Evolutionary conservation across 2,329 filamentous ascomycete species (phyloP).

Genomic region (Orbilia quercus): DNA sequence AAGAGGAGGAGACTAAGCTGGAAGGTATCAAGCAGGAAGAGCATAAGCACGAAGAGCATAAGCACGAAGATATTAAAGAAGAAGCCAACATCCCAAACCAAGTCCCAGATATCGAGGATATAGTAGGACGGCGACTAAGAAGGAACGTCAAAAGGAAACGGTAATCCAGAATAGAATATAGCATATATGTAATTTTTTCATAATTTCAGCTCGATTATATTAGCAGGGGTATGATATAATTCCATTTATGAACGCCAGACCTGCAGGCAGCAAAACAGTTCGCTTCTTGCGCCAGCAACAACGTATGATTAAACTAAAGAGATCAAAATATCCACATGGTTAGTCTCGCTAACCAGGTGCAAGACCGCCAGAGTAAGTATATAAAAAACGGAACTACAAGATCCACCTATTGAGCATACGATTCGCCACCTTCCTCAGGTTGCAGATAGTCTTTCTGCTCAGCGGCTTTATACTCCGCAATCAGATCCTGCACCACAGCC

Average conservation of each 20-base stretch:
- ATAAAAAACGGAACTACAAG: background rate
- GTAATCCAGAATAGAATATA: slow-evolving; percentile 17
- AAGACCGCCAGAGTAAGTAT: too few species aligned
- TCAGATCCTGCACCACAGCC: slow-evolving; percentile 83
- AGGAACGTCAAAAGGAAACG: slow-evolving; percentile 48
- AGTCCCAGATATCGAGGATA: slow-evolving; percentile 52
- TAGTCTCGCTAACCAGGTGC: too few species aligned
- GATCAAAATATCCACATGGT: too few species aligned
- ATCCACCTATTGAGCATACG: slow-evolving; percentile 34
- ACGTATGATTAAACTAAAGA: slow-evolving; percentile 6
- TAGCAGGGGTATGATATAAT: slow-evolving; percentile 25
- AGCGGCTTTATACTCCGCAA: slow-evolving; percentile 94
- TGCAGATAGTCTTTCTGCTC: slow-evolving; percentile 91
- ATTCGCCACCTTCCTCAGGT: slow-evolving; percentile 64
- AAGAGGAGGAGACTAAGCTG: too few species aligned
- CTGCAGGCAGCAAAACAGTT: slow-evolving; percentile 7
- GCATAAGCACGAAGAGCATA: too few species aligned
- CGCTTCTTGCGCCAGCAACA: slow-evolving; percentile 50
- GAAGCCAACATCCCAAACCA: slow-evolving; percentile 19
- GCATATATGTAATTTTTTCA: slow-evolving; percentile 9
- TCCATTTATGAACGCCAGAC: slow-evolving; percentile 28
- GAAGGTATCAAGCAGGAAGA: too few species aligned
- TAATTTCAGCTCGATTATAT: slow-evolving; percentile 3
- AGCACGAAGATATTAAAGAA: slow-evolving; percentile 56
- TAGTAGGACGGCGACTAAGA: slow-evolving; percentile 35